These are phyloP conservation scores for Aphanocladium album DNA, from an alignment of 2,329 filamentous ascomycete species.

Conservation along the genomic window DNA sequence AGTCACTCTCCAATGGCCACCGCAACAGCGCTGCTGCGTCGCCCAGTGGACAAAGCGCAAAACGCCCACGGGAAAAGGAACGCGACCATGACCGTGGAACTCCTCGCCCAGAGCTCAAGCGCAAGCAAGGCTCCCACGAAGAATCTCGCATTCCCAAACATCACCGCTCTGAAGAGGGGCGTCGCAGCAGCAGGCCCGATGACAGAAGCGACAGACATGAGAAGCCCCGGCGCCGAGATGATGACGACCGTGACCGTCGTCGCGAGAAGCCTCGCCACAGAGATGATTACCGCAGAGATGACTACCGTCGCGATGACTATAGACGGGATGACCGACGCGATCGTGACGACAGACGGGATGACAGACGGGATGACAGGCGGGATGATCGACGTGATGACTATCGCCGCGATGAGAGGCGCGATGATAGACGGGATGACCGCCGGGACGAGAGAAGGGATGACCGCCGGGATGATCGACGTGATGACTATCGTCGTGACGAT, in stretches of 20 bases:
- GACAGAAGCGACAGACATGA: slow-evolving; percentile 34
- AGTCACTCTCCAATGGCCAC: slow-evolving; percentile 50
- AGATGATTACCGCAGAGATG: slow-evolving; percentile 18
- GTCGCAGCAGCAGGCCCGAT: slow-evolving; percentile 32
- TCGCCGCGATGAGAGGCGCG: slow-evolving; percentile 15
- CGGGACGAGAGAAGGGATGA: slow-evolving; percentile 7
- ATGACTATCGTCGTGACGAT: slow-evolving; percentile 9
- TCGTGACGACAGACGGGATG: slow-evolving; percentile 24
- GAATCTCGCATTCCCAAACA: slow-evolving; percentile 39
- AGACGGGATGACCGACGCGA: slow-evolving; percentile 21
- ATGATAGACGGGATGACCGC: slow-evolving; percentile 1
- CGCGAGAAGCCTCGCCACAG: slow-evolving; percentile 22
- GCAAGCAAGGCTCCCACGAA: slow-evolving; percentile 53
- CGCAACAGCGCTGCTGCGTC: slow-evolving; percentile 65
- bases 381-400: slow-evolving; percentile 19
- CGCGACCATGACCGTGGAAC: slow-evolving; percentile 48
- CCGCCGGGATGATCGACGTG: slow-evolving; percentile 15
- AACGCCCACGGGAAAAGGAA: slow-evolving; percentile 44
- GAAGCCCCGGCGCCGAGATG: slow-evolving; percentile 25
- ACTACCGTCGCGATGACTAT: slow-evolving; percentile 19
- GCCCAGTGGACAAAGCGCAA: slow-evolving; percentile 51
- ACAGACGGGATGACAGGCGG: slow-evolving; percentile 14
- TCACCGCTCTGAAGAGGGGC: slow-evolving; percentile 36
- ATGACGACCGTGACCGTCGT: slow-evolving; percentile 19
- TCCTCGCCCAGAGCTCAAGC: slow-evolving; percentile 52